Conservation (phyloP, 805 yeast species). For the Candida incommunis region DNA sequence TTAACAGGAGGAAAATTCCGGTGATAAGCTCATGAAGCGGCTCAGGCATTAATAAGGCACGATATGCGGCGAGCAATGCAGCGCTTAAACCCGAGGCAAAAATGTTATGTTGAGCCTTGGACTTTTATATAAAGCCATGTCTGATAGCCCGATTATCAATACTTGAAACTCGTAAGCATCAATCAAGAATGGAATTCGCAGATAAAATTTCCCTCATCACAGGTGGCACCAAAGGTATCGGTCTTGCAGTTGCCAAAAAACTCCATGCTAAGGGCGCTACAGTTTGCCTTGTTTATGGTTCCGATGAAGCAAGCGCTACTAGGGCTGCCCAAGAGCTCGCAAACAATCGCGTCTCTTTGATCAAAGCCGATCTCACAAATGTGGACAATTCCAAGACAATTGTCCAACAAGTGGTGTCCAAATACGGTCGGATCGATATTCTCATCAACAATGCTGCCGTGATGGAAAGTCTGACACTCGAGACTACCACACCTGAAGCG, state of each 20-base stretch:
- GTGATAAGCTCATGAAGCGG: too few species aligned
- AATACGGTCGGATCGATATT: constrained; percentile 2
- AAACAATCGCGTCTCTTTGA: not conserved
- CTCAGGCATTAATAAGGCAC: too few species aligned
- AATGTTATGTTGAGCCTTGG: too few species aligned
- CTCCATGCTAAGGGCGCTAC: constrained; percentile 1
- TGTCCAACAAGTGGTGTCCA: not conserved
- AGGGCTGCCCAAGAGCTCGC: not conserved
- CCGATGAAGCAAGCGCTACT: not conserved
- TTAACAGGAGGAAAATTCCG: too few species aligned
- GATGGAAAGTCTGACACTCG: not conserved
- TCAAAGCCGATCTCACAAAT: not conserved
- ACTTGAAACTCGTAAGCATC: too few species aligned
- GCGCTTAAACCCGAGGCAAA: too few species aligned
- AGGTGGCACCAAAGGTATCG: constrained; percentile 1
- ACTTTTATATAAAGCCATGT: too few species aligned
- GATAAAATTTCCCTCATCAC: not conserved
- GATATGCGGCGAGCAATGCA: too few species aligned
- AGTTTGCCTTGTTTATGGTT: not conserved
- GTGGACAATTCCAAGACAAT: not conserved
- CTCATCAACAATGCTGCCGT: constrained; percentile 3
- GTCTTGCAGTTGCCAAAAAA: not conserved
- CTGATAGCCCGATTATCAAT: too few species aligned
- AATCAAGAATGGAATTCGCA: not conserved
- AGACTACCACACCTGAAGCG: not conserved